These are phyloP conservation scores for Talaromyces marneffei DNA, from an alignment of 2,329 filamentous ascomycete species.

Conservation along the genomic window DNA sequence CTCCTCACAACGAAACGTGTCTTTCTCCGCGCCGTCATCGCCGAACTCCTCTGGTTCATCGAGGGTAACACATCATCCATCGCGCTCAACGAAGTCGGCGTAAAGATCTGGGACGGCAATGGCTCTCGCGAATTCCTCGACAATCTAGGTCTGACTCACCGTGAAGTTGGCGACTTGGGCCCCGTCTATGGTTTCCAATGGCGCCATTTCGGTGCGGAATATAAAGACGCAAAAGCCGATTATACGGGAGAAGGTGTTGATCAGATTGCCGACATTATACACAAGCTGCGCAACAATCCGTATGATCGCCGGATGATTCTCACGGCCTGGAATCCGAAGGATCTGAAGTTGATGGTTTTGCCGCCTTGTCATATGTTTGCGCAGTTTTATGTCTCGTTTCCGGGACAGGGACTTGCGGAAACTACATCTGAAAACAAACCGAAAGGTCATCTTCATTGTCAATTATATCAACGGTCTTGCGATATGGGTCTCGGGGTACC, in stretches of 20 bases:
- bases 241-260: slow-evolving; percentile 88
- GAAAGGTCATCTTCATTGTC: slow-evolving; percentile 72
- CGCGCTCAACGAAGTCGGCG: slow-evolving; percentile 68
- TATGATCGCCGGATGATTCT: slow-evolving; percentile 88
- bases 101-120: slow-evolving; percentile 99
- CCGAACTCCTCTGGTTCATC: slow-evolving; percentile 95
- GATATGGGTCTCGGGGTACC: slow-evolving; percentile 97
- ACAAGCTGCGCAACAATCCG: slow-evolving; percentile 75
- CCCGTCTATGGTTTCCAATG: slow-evolving; percentile 98
- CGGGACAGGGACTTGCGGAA: slow-evolving; percentile 30
- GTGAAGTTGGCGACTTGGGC: slow-evolving; percentile 81
- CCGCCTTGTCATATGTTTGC: slow-evolving; percentile 98
- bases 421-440: slow-evolving; percentile 32
- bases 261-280: slow-evolving; percentile 83
- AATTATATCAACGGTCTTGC: slow-evolving; percentile 88
- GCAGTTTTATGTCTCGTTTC: slow-evolving; percentile 86
- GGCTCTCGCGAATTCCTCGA: slow-evolving; percentile 87
- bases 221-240: slow-evolving; percentile 70
- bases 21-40: slow-evolving; percentile 81
- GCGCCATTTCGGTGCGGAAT: slow-evolving; percentile 94
- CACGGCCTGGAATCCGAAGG: slow-evolving; percentile 87
- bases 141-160: slow-evolving; percentile 70
- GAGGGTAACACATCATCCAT: slow-evolving; percentile 74
- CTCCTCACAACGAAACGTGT: slow-evolving; percentile 97
- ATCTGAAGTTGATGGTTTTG: slow-evolving; percentile 80